Evolutionary conservation across 192 early-diverging fungal genomes (phyloP).

Genomic region (Entrophospora sp.): DNA sequence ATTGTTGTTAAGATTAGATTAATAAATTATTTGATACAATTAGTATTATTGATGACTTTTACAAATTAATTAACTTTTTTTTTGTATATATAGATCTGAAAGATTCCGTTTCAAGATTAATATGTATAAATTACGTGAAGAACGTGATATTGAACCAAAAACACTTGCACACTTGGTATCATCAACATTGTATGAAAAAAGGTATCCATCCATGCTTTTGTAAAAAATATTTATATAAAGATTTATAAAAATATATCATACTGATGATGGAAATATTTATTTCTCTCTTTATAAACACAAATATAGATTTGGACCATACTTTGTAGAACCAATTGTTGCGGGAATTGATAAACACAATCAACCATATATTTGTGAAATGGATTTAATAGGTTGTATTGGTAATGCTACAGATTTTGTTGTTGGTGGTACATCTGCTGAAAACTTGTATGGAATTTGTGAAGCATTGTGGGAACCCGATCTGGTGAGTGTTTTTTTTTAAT

Average conservation of each 20-base stretch:
- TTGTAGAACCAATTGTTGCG: constrained; percentile 89
- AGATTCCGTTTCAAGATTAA: constrained; percentile 88
- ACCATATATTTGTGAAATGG: constrained; percentile 92
- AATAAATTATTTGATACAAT: background rate
- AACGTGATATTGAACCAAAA: constrained; percentile 89
- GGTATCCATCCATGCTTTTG: constrained; percentile 37
- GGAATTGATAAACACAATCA: constrained; percentile 83
- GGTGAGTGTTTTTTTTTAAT: constrained; percentile 39
- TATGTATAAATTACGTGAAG: constrained; percentile 93
- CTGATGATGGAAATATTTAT: no score
- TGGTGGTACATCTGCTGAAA: constrained; percentile 73
- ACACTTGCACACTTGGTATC: constrained; percentile 91
- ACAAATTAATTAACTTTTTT: no score
- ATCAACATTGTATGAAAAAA: constrained; percentile 87
- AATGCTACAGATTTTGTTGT: constrained; percentile 94
- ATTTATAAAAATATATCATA: no score
- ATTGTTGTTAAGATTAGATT: no score
- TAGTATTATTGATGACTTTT: background rate
- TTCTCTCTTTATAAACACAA: no score
- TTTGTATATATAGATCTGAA: constrained; percentile 51
- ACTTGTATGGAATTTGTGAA: constrained; percentile 96
- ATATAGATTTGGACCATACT: constrained; percentile 91
- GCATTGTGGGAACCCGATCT: constrained; percentile 96
- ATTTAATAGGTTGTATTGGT: constrained; percentile 92
- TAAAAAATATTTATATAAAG: no score